phyloP scores from a whole-genome alignment of 441 rosid genomes.

The Codiaeum variegatum region DNA sequence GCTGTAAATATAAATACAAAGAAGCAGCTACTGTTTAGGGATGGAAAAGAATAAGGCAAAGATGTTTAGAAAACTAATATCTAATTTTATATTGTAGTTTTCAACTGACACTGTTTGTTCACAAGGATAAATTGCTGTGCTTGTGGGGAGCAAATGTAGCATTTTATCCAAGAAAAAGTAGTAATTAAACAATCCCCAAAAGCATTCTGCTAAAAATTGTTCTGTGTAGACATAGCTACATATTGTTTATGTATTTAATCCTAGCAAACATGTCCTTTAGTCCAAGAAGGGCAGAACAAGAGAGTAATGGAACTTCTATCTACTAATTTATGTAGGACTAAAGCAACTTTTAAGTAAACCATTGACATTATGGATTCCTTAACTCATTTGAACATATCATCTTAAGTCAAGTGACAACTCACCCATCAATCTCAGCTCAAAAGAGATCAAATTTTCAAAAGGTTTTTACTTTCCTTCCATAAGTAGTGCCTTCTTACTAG shows the following conservation, averaged over 20 bases:
- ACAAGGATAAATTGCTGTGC: constrained; percentile 24
- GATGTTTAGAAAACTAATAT: constrained; percentile 1
- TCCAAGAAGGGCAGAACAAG: constrained; percentile 13
- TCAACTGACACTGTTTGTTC: constrained; percentile 26
- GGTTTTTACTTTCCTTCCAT: not conserved
- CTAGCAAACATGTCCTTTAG: constrained; percentile 12
- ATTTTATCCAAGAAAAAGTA: constrained; percentile 21
- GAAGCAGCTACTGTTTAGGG: constrained; percentile 17
- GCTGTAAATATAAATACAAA: constrained; percentile 28
- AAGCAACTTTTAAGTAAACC: not conserved
- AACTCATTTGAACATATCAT: not conserved
- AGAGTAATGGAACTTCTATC: not conserved
- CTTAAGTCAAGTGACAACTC: not conserved
- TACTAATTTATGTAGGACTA: constrained; percentile 1
- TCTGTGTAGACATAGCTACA: constrained; percentile 10
- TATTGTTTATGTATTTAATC: constrained; percentile 1
- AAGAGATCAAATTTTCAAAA: not conserved
- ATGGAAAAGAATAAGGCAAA: not conserved
- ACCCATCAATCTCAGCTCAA: not conserved
- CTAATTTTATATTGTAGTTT: constrained; percentile 19
- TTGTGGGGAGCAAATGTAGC: constrained; percentile 22
- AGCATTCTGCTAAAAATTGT: constrained; percentile 8
- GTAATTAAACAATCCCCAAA: constrained; percentile 23
- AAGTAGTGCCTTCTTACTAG: not conserved
- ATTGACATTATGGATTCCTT: not conserved